Conservation (phyloP, 2,329 filamentous ascomycete species). For the Dactylellina drechsleri region DNA sequence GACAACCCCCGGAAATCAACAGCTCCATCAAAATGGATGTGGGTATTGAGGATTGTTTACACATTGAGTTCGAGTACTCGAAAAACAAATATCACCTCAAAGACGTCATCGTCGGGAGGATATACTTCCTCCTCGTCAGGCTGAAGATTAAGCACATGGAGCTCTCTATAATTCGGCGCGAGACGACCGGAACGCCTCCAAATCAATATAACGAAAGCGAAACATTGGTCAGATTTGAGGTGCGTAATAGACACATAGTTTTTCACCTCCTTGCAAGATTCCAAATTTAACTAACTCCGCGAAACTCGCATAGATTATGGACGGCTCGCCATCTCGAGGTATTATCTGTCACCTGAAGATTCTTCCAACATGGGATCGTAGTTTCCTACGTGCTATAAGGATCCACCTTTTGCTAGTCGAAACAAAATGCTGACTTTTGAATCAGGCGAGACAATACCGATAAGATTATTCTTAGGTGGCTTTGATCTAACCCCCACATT, state of each 20-base stretch:
- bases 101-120: slow-evolving; percentile 97
- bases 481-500: slow-evolving; percentile 98
- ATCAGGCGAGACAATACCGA: slow-evolving; percentile 87
- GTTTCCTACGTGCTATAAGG: slow-evolving; percentile 27
- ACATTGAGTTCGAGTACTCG: slow-evolving; percentile 99
- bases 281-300: slow-evolving; percentile 31
- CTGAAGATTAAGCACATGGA: slow-evolving; percentile 99
- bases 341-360: slow-evolving; percentile 61
- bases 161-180: slow-evolving; percentile 92
- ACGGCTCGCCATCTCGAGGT: slow-evolving; percentile 95
- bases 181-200: slow-evolving; percentile 94
- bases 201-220: slow-evolving; percentile 99
- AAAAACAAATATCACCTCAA: slow-evolving; percentile 99
- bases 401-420: slow-evolving; percentile 18
- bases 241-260: slow-evolving; percentile 61
- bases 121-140: slow-evolving; percentile 96
- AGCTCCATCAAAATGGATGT: slow-evolving; percentile 99
- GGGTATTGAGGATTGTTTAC: slow-evolving; percentile 97
- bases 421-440: slow-evolving; percentile 32
- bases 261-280: slow-evolving; percentile 19
- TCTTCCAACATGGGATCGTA: slow-evolving; percentile 39
- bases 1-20: slow-evolving; percentile 97
- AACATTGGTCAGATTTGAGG: slow-evolving; percentile 95
- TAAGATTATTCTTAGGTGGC: slow-evolving; percentile 93
- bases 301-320: slow-evolving; percentile 80